Base-by-base conservation (phyloP, 441 rosid genomes). In the Kokia cookei region DNA sequence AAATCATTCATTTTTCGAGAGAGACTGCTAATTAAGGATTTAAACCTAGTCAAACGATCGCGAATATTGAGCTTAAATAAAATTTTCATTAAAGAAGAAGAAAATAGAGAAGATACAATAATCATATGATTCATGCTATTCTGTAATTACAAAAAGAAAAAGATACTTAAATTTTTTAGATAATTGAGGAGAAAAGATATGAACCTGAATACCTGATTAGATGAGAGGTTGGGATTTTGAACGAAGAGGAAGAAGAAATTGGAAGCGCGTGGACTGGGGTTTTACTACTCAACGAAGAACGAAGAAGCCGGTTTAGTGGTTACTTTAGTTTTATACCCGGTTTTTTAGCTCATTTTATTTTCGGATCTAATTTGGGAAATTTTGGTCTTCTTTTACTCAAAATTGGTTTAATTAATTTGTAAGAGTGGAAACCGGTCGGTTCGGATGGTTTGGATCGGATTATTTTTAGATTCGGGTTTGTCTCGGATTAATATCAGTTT, bases 1-100 rank as follows among this genome's bases (percentile, higher is more conserved):
- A 57, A 76, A 51, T 73, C 83, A 78, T 71, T 73, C 76, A 73
- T 71, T 63, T 61, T 17, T 19, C 48, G 11, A 54, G n/a, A 37
- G 32, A 19, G n/a, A 42, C 35, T 64, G 27, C n/a, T 64, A 29
- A 24, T 40, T 43, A 19, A 64, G 3, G 51, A 58, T 45, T 19
- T 26, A 11, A 22, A 63, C 50, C 50, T 40, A 40, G 3, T 10
- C 68, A 40, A 64, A 64, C 29, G 29, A 64, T 64, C 26, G 19
- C 69, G n/a, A 45, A 65, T 22, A 65, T 22, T 43, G 17, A 43
- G 32, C 69, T 65, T 45, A 22, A 45, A 43, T 32, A 14, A 2
- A 61, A 61, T 15, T 61, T 27, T 27, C 40, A 60, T 2, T 3
- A 2, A 65, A 65, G 7, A 26, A 45, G 29, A 6, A 3, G n/a